Evolutionary conservation across 2,329 filamentous ascomycete species (phyloP).

Genomic region (Nothopassalora personata): DNA sequence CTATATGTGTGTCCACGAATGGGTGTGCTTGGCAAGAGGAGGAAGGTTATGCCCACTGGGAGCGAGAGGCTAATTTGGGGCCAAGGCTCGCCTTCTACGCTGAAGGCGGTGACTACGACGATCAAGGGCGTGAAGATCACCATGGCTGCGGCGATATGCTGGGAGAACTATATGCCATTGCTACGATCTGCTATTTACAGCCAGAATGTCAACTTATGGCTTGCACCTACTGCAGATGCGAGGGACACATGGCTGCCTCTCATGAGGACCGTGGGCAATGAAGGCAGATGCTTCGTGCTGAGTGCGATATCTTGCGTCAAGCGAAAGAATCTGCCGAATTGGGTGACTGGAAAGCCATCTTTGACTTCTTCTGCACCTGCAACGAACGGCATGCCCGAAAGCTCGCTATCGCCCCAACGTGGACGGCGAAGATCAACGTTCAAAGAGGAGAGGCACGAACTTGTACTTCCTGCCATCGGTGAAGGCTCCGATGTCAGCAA

Average conservation of each 20-base stretch:
- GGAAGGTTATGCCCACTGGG: constrained; percentile 90
- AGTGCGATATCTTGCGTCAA: constrained; percentile 78
- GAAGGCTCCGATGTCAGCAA: constrained; percentile 14
- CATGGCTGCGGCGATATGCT: constrained; percentile 84
- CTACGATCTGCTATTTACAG: constrained; percentile 76
- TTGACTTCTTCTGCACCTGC: background rate
- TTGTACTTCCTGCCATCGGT: constrained; percentile 39
- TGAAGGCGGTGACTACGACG: constrained; percentile 71
- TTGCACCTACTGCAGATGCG: constrained; percentile 83
- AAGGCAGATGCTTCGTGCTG: constrained; percentile 80
- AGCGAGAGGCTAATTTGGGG: constrained; percentile 83
- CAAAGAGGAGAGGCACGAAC: constrained; percentile 51
- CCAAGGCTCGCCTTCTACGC: constrained; percentile 71
- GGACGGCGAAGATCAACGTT: constrained; percentile 38
- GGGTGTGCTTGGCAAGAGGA: constrained; percentile 74
- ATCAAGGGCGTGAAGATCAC: constrained; percentile 76
- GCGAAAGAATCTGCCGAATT: constrained; percentile 52
- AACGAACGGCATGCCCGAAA: constrained; percentile 1
- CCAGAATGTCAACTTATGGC: constrained; percentile 87
- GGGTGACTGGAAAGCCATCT: constrained; percentile 42
- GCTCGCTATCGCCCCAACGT: constrained; percentile 11
- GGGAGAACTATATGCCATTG: constrained; percentile 97
- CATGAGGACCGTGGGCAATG: constrained; percentile 75
- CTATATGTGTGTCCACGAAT: constrained; percentile 73
- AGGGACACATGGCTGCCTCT: constrained; percentile 75